Percentiles rank a stretch among this genome's conserved stretches.
phyloP scores from a whole-genome alignment of 2,329 filamentous ascomycete genomes.

The Allantophomopsis cytisporea region DNA sequence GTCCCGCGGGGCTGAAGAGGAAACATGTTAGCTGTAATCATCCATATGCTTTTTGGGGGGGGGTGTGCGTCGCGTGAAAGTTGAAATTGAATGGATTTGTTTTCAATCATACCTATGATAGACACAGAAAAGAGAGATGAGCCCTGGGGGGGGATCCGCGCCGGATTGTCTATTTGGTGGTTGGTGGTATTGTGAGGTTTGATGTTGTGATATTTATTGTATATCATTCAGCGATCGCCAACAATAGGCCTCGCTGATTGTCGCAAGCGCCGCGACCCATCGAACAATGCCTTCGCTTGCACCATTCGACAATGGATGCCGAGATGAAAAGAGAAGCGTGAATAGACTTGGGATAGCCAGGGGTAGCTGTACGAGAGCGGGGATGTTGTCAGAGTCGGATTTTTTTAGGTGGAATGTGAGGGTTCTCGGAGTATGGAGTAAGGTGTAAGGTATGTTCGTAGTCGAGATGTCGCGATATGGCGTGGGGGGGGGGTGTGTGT shows the following conservation, averaged over 20 bases:
- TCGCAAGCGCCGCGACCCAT: constrained; percentile 1
- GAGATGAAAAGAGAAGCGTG: too few species aligned
- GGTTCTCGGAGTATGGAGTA: too few species aligned
- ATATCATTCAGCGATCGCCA: neutral
- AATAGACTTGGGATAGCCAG: too few species aligned
- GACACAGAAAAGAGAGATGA: neutral
- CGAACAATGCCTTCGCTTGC: neutral
- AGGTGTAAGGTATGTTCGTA: too few species aligned
- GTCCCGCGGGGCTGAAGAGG: neutral
- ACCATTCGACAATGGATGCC: neutral
- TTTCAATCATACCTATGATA: neutral
- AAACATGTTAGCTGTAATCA: neutral
- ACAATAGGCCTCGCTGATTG: constrained; percentile 1
- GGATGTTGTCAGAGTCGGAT: neutral
- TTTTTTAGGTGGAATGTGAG: neutral
- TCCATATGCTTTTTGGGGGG: neutral
- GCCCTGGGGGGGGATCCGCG: neutral
- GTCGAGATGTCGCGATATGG: too few species aligned
- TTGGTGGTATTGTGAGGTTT: neutral
- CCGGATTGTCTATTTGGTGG: neutral
- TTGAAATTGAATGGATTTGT: neutral
- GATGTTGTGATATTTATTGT: neutral
- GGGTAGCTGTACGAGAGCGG: neutral
- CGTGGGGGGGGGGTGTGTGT: too few species aligned
- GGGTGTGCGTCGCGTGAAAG: neutral